Conservation (phyloP, 2,329 filamentous ascomycete genomes). For the Beauveria sp. region DNA sequence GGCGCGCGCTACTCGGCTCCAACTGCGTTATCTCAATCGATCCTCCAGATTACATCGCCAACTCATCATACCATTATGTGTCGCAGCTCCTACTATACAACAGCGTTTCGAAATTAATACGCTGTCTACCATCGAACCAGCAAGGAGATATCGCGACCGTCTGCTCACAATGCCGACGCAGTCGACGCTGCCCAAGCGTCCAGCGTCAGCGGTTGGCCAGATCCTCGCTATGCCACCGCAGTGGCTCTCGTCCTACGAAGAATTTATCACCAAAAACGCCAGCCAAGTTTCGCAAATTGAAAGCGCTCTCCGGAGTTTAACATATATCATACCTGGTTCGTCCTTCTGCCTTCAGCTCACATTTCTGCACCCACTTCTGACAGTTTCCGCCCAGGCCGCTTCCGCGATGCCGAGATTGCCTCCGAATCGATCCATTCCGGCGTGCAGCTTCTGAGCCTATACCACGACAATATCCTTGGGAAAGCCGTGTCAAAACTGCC, state of each 20-base stretch:
- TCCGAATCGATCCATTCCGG: constrained; percentile 87
- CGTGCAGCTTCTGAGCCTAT: constrained; percentile 83
- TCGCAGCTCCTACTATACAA: too few relatives aligned
- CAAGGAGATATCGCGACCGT: neutral
- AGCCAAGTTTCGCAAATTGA: constrained; percentile 93
- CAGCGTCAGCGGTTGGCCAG: constrained; percentile 21
- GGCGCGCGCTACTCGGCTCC: too few relatives aligned
- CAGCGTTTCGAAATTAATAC: too few relatives aligned
- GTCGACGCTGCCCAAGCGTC: constrained; percentile 9
- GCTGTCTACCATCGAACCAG: too few relatives aligned
- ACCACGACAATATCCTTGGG: constrained; percentile 82
- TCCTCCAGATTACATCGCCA: too few relatives aligned
- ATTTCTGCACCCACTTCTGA: neutral
- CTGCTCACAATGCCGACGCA: constrained; percentile 9
- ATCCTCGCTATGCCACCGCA: constrained; percentile 52
- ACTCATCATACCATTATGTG: too few relatives aligned
- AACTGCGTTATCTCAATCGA: too few relatives aligned
- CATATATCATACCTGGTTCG: constrained; percentile 85
- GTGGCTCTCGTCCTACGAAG: constrained; percentile 67
- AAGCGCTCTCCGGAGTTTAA: constrained; percentile 82
- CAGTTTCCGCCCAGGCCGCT: constrained; percentile 51
- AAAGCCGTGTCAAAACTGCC: constrained; percentile 52
- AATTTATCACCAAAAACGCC: constrained; percentile 92
- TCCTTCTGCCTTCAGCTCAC: neutral
- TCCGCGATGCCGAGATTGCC: constrained; percentile 87